A percentile compares a stretch with the other conserved stretches of the same genome.
These are phyloP conservation scores for Mallotus japonicus DNA, from an alignment of 441 rosid genomes.

Conservation along the genomic window DNA sequence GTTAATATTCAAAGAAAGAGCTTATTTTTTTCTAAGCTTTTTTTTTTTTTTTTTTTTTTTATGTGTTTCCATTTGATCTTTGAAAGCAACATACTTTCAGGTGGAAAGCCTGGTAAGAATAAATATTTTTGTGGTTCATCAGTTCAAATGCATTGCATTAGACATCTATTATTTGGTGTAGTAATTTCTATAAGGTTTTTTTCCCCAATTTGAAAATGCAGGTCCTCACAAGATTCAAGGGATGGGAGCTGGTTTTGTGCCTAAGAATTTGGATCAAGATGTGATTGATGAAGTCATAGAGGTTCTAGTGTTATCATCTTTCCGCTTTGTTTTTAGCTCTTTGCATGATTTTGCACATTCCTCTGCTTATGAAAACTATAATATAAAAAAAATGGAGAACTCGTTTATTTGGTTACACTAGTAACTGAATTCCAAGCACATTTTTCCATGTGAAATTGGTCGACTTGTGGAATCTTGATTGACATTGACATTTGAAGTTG, in stretches of 20 bases:
- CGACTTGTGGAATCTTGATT: neutral
- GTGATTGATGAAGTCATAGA: constrained; percentile 84
- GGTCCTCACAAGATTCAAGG: constrained; percentile 99
- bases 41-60: neutral
- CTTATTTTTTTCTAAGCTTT: too few relatives aligned
- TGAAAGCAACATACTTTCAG: constrained; percentile 77
- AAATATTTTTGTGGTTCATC: constrained; percentile 6
- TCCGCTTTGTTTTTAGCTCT: constrained; percentile 11
- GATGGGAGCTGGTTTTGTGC: constrained; percentile 97
- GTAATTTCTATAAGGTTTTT: constrained; percentile 7
- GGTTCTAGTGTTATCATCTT: constrained; percentile 38
- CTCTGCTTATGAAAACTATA: neutral
- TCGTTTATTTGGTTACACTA: neutral
- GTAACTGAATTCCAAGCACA: neutral
- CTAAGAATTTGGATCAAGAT: constrained; percentile 71
- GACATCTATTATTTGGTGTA: constrained; percentile 18
- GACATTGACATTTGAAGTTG: too few relatives aligned
- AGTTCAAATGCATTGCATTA: constrained; percentile 8
- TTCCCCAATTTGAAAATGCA: constrained; percentile 31
- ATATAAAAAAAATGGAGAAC: too few relatives aligned
- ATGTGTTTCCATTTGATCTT: constrained; percentile 20
- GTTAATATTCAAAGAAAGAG: too few relatives aligned
- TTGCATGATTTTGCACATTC: constrained; percentile 4
- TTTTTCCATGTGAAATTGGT: neutral
- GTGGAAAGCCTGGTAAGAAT: constrained; percentile 93